Percentiles rank a stretch among this genome's conserved stretches.
Evolutionary conservation across 2,329 filamentous ascomycete genomes (phyloP).

Genomic region (Keithomyces neogunnii): DNA sequence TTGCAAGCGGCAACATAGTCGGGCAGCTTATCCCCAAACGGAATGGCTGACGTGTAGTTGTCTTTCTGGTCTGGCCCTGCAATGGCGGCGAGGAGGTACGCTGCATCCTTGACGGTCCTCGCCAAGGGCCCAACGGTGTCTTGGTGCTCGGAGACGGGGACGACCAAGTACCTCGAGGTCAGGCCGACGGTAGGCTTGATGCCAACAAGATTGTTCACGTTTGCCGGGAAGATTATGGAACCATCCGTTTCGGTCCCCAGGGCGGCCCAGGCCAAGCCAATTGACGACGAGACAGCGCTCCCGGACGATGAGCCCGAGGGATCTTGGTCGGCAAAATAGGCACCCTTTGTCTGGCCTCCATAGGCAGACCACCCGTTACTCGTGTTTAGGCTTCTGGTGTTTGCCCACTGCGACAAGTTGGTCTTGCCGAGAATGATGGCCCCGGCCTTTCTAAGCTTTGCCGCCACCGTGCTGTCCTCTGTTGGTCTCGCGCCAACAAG

Average conservation of each 20-base stretch:
- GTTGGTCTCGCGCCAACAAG: slow-evolving; percentile 48
- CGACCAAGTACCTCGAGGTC: slow-evolving; percentile 51
- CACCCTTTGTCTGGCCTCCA: slow-evolving; percentile 52
- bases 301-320: slow-evolving; percentile 55
- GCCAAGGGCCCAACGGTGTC: slow-evolving; percentile 58
- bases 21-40: slow-evolving; percentile 44
- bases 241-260: slow-evolving; percentile 41
- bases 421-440: slow-evolving; percentile 59
- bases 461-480: slow-evolving; percentile 48
- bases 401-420: slow-evolving; percentile 57
- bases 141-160: slow-evolving; percentile 55
- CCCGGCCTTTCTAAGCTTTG: slow-evolving; percentile 51
- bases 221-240: slow-evolving; percentile 48
- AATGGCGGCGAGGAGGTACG: slow-evolving; percentile 51
- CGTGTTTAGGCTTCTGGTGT: slow-evolving; percentile 47
- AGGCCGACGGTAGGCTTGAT: slow-evolving; percentile 61
- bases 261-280: slow-evolving; percentile 8
- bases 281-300: slow-evolving; percentile 44
- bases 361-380: slow-evolving; percentile 57
- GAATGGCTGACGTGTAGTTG: slow-evolving; percentile 52
- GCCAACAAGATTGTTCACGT: slow-evolving; percentile 51
- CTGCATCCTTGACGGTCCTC: slow-evolving; percentile 54
- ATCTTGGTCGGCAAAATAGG: slow-evolving; percentile 54
- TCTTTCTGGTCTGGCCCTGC: slow-evolving; percentile 51
- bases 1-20: slow-evolving; percentile 55